These are phyloP conservation scores for Salvia splendens DNA, from an alignment of 257 asterid species.

Conservation along the genomic window DNA sequence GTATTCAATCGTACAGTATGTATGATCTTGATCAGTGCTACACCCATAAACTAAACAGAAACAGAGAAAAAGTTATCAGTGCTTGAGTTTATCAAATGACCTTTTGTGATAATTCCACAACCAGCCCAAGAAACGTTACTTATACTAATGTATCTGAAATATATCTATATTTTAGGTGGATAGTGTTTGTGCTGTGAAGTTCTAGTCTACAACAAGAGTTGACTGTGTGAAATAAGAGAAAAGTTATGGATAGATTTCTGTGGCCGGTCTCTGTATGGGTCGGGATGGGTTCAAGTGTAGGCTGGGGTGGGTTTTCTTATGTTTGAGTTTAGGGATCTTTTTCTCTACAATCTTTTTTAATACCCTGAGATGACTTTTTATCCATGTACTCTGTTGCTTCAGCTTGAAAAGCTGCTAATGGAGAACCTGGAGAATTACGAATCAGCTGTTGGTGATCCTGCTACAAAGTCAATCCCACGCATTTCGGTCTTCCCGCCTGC, in stretches of 20 bases:
- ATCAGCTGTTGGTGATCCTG: slow-evolving; percentile 79
- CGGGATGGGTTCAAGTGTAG: neutral
- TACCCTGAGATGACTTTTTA: neutral
- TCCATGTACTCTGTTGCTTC: slow-evolving; percentile 26
- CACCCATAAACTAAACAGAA: too few species aligned
- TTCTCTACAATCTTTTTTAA: neutral
- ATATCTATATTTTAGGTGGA: neutral
- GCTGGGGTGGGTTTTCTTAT: neutral
- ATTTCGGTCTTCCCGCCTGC: slow-evolving; percentile 61
- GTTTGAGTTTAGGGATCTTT: too few species aligned
- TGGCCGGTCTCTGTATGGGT: neutral
- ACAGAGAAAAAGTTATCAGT: too few species aligned
- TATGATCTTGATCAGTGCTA: too few species aligned
- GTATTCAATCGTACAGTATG: too few species aligned
- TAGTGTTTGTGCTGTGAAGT: neutral
- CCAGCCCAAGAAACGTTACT: neutral
- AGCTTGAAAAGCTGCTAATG: slow-evolving; percentile 68
- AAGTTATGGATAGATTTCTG: neutral
- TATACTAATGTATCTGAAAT: neutral
- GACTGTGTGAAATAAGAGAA: neutral
- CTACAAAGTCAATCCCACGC: slow-evolving; percentile 48
- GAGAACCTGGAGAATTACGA: slow-evolving; percentile 76
- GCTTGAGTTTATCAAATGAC: too few species aligned
- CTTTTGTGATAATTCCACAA: too few species aligned
- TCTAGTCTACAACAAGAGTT: neutral